phyloP scores from a whole-genome alignment of 1,284 basidiomycete genomes.

The Leccinum subfulvum region DNA sequence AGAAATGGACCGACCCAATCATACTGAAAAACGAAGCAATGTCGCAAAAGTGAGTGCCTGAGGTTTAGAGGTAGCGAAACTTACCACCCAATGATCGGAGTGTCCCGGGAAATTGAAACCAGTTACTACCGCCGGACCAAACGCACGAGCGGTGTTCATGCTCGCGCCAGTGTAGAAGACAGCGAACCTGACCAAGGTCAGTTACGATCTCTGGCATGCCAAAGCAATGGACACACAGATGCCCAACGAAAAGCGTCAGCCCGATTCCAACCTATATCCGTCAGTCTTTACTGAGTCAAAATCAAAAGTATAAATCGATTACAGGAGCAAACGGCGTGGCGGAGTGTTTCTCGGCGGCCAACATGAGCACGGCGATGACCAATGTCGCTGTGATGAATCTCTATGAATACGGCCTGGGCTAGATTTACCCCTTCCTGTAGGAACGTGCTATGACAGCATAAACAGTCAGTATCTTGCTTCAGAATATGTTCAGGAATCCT shows the following conservation, averaged over 20 bases:
- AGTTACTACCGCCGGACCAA: constrained; percentile 70
- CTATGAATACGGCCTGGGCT: constrained; percentile 67
- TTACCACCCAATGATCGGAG: constrained; percentile 60
- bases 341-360: constrained; percentile 68
- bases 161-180: constrained; percentile 58
- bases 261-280: constrained; percentile 63
- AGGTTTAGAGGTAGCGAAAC: constrained; percentile 20
- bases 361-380: constrained; percentile 62
- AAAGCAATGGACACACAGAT: constrained; percentile 46
- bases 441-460: constrained; percentile 39
- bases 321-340: constrained; percentile 74
- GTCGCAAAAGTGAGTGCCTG: constrained; percentile 1
- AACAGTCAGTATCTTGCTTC: constrained; percentile 4
- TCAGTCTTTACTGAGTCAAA: constrained; percentile 1
- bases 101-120: constrained; percentile 46
- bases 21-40: constrained; percentile 31
- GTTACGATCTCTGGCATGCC: background rate
- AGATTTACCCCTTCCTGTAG: constrained; percentile 45
- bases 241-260: constrained; percentile 64
- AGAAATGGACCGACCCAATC: constrained; percentile 65
- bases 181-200: constrained; percentile 38
- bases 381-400: constrained; percentile 65
- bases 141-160: constrained; percentile 73
- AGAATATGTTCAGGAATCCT: constrained; percentile 21
- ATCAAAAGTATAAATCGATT: constrained; percentile 2